Percentiles rank a stretch among this genome's conserved stretches.
Evolutionary conservation across 2,329 filamentous ascomycete species (phyloP).

Genomic region (Alternaria brassicae): DNA sequence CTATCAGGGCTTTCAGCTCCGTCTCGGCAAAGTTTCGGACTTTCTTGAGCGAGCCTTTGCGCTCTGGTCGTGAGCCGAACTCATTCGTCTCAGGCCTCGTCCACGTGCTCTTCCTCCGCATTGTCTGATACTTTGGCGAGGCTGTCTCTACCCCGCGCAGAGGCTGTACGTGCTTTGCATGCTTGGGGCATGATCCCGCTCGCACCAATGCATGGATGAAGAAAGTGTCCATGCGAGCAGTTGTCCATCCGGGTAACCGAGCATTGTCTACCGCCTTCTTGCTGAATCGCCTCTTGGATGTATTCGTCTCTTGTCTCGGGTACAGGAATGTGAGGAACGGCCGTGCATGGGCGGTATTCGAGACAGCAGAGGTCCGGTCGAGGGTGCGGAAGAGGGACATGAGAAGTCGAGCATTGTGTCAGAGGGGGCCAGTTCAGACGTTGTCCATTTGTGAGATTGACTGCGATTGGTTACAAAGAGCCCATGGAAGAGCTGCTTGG

Average conservation of each 20-base stretch:
- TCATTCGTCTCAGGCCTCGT: conserved; percentile 9
- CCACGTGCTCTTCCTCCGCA: conserved; percentile 28
- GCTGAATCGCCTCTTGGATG: conserved; percentile 28
- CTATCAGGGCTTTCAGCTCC: conserved; percentile 57
- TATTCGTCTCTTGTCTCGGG: conserved; percentile 21
- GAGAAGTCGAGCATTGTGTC: conserved; percentile 68
- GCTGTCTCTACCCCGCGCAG: conserved; percentile 10
- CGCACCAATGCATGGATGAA: conserved; percentile 63
- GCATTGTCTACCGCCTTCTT: conserved; percentile 23
- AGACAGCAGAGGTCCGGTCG: conserved; percentile 60
- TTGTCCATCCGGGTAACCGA: neutral
- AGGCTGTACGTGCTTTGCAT: conserved; percentile 50
- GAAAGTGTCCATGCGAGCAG: conserved; percentile 55
- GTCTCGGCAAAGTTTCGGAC: conserved; percentile 48
- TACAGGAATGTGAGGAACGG: conserved; percentile 46
- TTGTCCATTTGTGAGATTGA: conserved; percentile 22
- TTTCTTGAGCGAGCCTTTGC: conserved; percentile 30
- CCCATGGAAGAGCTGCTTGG: conserved; percentile 24
- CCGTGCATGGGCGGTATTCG: conserved; percentile 50
- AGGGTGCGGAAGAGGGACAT: conserved; percentile 68
- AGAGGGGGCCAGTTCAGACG: conserved; percentile 26
- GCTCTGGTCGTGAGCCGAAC: conserved; percentile 14
- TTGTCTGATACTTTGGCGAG: conserved; percentile 17
- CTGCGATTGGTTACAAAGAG: conserved; percentile 18
- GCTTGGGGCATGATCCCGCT: conserved; percentile 60